Evolutionary conservation across 345 rosid species (phyloP).

Genomic region (Turnera subulata): DNA sequence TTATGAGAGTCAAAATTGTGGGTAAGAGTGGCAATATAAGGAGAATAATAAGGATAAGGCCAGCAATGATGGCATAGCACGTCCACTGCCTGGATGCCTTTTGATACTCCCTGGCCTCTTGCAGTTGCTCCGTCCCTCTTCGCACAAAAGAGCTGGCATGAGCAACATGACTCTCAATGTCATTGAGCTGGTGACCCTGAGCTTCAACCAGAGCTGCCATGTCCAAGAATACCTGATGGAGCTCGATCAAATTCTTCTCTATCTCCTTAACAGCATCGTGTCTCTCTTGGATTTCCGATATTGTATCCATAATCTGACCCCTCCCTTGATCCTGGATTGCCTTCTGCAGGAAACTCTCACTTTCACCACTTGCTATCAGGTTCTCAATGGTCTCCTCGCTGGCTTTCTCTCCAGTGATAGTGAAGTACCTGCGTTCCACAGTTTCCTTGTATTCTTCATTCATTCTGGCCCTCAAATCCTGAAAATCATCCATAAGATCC

Average conservation of each 20-base stretch:
- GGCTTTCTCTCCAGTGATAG: conserved; percentile 64
- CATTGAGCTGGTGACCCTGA: conserved; percentile 81
- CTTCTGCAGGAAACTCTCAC: conserved; percentile 75
- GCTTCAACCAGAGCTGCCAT: conserved; percentile 86
- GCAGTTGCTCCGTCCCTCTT: conserved; percentile 61
- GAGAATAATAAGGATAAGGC: conserved; percentile 32
- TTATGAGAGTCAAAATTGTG: conserved; percentile 15
- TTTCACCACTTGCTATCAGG: conserved; percentile 76
- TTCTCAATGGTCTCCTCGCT: conserved; percentile 73
- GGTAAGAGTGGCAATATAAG: conserved; percentile 51
- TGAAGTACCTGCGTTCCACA: conserved; percentile 71
- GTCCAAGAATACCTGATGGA: conserved; percentile 81
- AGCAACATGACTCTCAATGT: conserved; percentile 73
- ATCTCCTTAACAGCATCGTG: conserved; percentile 81
- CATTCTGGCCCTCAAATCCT: conserved; percentile 52
- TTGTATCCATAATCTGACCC: conserved; percentile 73
- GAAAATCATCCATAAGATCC: conserved; percentile 74
- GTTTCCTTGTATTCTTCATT: conserved; percentile 65
- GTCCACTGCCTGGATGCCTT: conserved; percentile 79
- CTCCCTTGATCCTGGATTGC: conserved; percentile 89
- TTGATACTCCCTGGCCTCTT: conserved; percentile 66
- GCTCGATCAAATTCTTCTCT: conserved; percentile 73
- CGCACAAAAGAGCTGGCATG: conserved; percentile 82
- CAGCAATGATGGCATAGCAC: conserved; percentile 52
- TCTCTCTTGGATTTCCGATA: conserved; percentile 85